These are phyloP conservation scores for Lachnellula willkommii DNA, from an alignment of 2,329 filamentous ascomycete genomes.

Conservation along the genomic window DNA sequence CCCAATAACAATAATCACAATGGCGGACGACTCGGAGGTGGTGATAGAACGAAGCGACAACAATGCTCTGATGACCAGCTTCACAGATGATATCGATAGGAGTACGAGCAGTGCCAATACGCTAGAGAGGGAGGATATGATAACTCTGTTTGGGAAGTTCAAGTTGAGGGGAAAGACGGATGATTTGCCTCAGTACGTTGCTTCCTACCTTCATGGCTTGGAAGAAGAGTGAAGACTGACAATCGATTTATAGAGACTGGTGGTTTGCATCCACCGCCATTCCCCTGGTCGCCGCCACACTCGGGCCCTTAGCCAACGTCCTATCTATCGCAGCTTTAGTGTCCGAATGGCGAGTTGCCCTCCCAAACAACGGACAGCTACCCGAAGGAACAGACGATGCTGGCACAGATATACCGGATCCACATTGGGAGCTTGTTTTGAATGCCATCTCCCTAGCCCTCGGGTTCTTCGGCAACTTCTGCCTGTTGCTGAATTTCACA, in stretches of 20 bases:
- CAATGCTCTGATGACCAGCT: not conserved
- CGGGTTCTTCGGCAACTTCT: conserved; percentile 62
- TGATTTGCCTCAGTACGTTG: conserved; percentile 31
- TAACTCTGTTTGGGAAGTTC: conserved; percentile 27
- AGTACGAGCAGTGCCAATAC: not conserved
- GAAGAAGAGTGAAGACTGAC: not conserved
- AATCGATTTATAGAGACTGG: conserved; percentile 29
- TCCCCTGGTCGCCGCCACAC: conserved; percentile 59
- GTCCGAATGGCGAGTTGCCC: conserved; percentile 52
- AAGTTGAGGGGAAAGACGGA: conserved; percentile 31
- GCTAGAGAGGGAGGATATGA: conserved; percentile 4
- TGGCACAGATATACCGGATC: conserved; percentile 52
- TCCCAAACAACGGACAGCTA: conserved; percentile 42
- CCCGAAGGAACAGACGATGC: conserved; percentile 42
- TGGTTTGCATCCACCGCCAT: conserved; percentile 40
- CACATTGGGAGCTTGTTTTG: conserved; percentile 51
- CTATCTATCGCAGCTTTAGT: conserved; percentile 63
- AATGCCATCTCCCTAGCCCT: conserved; percentile 60
- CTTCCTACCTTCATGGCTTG: not conserved
- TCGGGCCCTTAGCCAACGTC: conserved; percentile 67
- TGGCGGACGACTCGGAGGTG: conserved; percentile 4
- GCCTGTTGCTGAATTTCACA: conserved; percentile 65
- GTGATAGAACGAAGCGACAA: not conserved
- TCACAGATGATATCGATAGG: not conserved
- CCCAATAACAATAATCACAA: not conserved